A percentile compares a stretch with the other conserved stretches of the same genome.
Evolutionary conservation across 208 protist species (phyloP).

Genomic region (Trypanosoma caninum): DNA sequence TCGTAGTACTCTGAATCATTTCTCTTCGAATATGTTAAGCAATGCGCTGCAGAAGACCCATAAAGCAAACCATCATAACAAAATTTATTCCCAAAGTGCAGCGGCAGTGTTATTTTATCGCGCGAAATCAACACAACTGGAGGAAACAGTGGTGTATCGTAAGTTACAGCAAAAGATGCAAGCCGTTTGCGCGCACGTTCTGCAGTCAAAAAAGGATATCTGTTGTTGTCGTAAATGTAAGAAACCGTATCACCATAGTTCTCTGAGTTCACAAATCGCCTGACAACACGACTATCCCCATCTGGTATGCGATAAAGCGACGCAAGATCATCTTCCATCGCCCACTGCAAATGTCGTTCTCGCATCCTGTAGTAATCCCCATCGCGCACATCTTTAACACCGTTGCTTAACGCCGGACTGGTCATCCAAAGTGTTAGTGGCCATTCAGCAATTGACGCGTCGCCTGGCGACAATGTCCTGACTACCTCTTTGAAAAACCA

Average conservation of each 20-base stretch:
- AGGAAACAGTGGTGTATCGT: not conserved
- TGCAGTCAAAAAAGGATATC: slow-evolving; percentile 1
- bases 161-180: not conserved
- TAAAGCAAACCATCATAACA: slow-evolving; percentile 3
- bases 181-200: not conserved
- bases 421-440: slow-evolving; percentile 6
- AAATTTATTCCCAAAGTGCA: slow-evolving; percentile 11
- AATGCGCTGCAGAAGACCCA: not conserved
- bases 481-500: slow-evolving; percentile 3
- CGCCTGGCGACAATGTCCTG: not conserved
- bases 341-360: not conserved
- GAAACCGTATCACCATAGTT: not conserved
- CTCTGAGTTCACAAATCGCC: not conserved
- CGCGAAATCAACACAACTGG: slow-evolving; percentile 4
- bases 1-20: not conserved
- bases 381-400: not conserved
- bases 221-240: slow-evolving; percentile 2
- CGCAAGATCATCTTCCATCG: slow-evolving; percentile 4
- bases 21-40: not conserved
- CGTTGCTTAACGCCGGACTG: not conserved
- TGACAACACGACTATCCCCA: not conserved
- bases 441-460: not conserved
- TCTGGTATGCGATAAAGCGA: not conserved
- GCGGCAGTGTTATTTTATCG: slow-evolving; percentile 7
- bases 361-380: not conserved